phyloP scores from a whole-genome alignment of 2,329 filamentous ascomycete species.

The Xylariaceae sp. region DNA sequence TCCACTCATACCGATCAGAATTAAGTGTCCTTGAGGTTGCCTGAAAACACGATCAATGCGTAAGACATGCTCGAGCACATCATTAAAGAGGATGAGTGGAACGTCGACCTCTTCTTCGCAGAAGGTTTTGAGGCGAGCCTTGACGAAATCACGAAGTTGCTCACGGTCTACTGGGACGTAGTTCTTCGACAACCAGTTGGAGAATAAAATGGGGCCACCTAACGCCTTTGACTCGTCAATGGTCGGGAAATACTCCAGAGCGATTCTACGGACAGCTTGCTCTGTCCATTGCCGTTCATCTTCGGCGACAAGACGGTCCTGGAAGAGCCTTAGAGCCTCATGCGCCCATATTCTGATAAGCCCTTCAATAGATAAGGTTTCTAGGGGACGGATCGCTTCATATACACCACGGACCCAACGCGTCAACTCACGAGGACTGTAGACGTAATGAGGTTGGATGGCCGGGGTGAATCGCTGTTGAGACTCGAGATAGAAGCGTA shows the following conservation, averaged over 20 bases:
- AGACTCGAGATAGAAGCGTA: slow-evolving; percentile 90
- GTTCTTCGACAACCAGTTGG: slow-evolving; percentile 98
- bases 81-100: slow-evolving; percentile 97
- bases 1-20: slow-evolving; percentile 96
- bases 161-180: slow-evolving; percentile 96
- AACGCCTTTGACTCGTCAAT: slow-evolving; percentile 86
- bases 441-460: slow-evolving; percentile 98
- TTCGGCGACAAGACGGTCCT: slow-evolving; percentile 90
- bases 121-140: slow-evolving; percentile 93
- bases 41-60: slow-evolving; percentile 98
- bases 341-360: slow-evolving; percentile 97
- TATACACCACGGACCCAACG: slow-evolving; percentile 97
- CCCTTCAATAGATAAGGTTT: slow-evolving; percentile 81
- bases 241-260: slow-evolving; percentile 88
- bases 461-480: slow-evolving; percentile 91
- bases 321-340: slow-evolving; percentile 91
- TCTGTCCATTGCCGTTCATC: slow-evolving; percentile 95
- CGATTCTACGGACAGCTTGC: slow-evolving; percentile 78
- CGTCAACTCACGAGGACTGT: slow-evolving; percentile 96
- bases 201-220: slow-evolving; percentile 91
- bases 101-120: slow-evolving; percentile 99
- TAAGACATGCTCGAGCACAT: slow-evolving; percentile 94
- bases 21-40: slow-evolving; percentile 95
- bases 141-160: slow-evolving; percentile 92
- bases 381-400: slow-evolving; percentile 89